Evolutionary conservation across 2,329 filamentous ascomycete species (phyloP).

Genomic region (Exophiala alcalophila): DNA sequence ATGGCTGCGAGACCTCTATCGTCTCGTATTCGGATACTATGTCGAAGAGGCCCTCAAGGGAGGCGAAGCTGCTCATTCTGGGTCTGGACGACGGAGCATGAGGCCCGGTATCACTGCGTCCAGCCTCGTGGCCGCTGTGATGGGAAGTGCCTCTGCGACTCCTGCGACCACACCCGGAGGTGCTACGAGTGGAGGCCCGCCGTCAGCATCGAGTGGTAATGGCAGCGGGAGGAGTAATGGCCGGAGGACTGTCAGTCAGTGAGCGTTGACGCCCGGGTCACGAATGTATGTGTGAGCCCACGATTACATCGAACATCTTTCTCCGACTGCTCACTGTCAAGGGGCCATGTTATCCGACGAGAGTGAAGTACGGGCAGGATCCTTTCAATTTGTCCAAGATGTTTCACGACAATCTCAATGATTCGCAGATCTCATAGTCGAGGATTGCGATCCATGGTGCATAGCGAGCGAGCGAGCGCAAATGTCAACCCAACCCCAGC

Average conservation of each 20-base stretch:
- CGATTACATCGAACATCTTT: too few relatives aligned
- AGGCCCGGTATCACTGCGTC: constrained; percentile 10
- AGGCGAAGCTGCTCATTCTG: constrained; percentile 7
- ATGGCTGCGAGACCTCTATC: constrained; percentile 79
- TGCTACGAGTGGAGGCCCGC: constrained; percentile 1
- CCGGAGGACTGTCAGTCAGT: constrained; percentile 16
- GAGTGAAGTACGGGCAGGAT: too few relatives aligned
- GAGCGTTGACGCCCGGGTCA: too few relatives aligned
- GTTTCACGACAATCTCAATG: too few relatives aligned
- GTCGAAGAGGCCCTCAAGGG: constrained; percentile 67
- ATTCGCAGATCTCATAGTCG: too few relatives aligned
- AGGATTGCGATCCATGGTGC: too few relatives aligned
- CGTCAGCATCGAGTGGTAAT: neutral
- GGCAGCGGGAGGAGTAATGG: constrained; percentile 6
- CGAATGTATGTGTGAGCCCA: too few relatives aligned
- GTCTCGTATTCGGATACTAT: constrained; percentile 78
- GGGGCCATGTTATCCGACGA: too few relatives aligned
- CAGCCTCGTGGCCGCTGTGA: constrained; percentile 22
- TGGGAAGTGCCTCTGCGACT: constrained; percentile 7
- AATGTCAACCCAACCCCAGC: too few relatives aligned
- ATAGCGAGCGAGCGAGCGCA: too few relatives aligned
- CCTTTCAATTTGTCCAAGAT: too few relatives aligned
- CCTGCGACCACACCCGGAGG: neutral
- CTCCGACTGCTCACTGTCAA: too few relatives aligned
- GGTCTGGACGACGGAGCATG: constrained; percentile 1